These are phyloP conservation scores for Atkinsonella texensis DNA, from an alignment of 2,329 filamentous ascomycete species.

Conservation along the genomic window DNA sequence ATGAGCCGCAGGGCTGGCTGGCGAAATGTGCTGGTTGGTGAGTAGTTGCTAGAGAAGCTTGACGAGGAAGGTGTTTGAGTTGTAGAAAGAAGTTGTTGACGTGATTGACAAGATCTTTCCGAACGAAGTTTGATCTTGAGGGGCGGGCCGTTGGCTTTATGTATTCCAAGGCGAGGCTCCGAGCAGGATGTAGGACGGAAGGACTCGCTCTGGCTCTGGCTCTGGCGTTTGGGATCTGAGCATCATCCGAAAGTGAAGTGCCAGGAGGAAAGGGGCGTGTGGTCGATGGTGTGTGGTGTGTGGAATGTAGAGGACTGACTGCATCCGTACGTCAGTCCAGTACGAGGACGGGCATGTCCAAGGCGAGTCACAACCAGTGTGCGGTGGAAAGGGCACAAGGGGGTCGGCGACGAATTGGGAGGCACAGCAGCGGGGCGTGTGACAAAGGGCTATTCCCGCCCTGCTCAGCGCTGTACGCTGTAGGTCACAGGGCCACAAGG, in stretches of 20 bases:
- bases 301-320: neutral
- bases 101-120: neutral
- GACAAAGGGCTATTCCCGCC: slow-evolving; percentile 2
- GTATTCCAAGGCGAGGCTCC: slow-evolving; percentile 14
- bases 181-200: slow-evolving; percentile 1
- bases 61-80: neutral
- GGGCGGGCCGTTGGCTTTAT: slow-evolving; percentile 18
- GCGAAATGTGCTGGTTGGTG: neutral
- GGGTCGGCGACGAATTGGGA: neutral
- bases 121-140: slow-evolving; percentile 7
- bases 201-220: slow-evolving; percentile 10
- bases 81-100: neutral
- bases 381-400: neutral
- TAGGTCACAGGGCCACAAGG: neutral
- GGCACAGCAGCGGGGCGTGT: slow-evolving; percentile 1
- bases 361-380: neutral
- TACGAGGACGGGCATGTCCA: no score
- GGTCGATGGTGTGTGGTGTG: neutral
- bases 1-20: no score
- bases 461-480: neutral
- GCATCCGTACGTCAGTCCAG: slow-evolving; percentile 4
- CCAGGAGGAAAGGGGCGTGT: slow-evolving; percentile 2
- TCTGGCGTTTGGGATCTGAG: slow-evolving; percentile 14
- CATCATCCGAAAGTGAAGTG: slow-evolving; percentile 2
- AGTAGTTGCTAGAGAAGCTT: neutral